These are phyloP conservation scores for Paracorniculantispora psalliotae DNA, from an alignment of 2,329 filamentous ascomycete genomes.

Conservation along the genomic window DNA sequence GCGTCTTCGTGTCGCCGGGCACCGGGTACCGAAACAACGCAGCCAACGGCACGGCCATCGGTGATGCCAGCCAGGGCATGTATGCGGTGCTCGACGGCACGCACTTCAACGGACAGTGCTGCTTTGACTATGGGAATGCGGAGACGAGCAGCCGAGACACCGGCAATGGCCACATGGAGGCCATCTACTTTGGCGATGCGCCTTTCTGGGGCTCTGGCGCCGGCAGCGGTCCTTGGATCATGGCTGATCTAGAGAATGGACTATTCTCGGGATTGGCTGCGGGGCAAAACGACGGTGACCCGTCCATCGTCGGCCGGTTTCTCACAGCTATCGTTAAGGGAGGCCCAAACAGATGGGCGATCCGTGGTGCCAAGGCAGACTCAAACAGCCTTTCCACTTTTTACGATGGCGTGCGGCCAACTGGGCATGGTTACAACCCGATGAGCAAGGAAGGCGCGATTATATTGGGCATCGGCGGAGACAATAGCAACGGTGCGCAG, in stretches of 20 bases:
- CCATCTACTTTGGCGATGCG: slow-evolving; percentile 57
- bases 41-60: slow-evolving; percentile 46
- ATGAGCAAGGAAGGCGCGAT: slow-evolving; percentile 65
- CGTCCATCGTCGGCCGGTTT: slow-evolving; percentile 50
- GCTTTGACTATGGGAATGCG: slow-evolving; percentile 54
- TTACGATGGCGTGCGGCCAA: slow-evolving; percentile 53
- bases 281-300: slow-evolving; percentile 46
- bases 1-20: slow-evolving; percentile 56
- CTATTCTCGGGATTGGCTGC: slow-evolving; percentile 52
- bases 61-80: slow-evolving; percentile 53
- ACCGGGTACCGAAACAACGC: slow-evolving; percentile 61
- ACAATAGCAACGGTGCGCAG: slow-evolving; percentile 54
- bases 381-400: slow-evolving; percentile 53
- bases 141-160: slow-evolving; percentile 48
- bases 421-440: slow-evolving; percentile 47
- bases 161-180: slow-evolving; percentile 63
- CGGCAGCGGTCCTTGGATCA: slow-evolving; percentile 60
- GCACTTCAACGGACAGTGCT: slow-evolving; percentile 53
- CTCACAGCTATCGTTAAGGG: slow-evolving; percentile 55
- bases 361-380: slow-evolving; percentile 52
- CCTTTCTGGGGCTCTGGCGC: slow-evolving; percentile 48
- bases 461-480: slow-evolving; percentile 60
- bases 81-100: slow-evolving; percentile 56
- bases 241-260: slow-evolving; percentile 65
- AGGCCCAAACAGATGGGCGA: slow-evolving; percentile 49